phyloP scores from a whole-genome alignment of 2,329 filamentous ascomycete genomes.

The Colletotrichum camelliae region DNA sequence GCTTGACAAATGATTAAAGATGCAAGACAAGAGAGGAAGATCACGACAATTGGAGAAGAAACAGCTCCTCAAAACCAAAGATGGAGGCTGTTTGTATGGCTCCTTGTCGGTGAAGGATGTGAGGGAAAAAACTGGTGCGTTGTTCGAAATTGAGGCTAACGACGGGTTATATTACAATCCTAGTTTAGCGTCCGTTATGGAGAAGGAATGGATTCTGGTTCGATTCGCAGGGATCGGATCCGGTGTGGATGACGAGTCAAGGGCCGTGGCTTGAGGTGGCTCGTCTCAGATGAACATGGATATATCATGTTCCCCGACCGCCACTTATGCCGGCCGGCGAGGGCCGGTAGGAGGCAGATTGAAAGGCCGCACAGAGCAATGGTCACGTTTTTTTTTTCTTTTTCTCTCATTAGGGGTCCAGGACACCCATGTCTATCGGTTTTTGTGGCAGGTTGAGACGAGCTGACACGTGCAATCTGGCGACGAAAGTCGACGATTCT shows the following conservation, averaged over 20 bases:
- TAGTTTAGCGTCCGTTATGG: conserved; percentile 19
- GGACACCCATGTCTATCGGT: not conserved
- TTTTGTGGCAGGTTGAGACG: conserved; percentile 6
- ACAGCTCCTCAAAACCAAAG: not conserved
- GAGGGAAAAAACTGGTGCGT: not conserved
- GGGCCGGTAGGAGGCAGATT: not conserved
- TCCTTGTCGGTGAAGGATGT: not conserved
- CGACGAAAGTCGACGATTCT: not conserved
- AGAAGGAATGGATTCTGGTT: not conserved
- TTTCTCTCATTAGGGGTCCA: not conserved
- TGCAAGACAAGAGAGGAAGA: not conserved
- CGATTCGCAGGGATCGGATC: conserved; percentile 3
- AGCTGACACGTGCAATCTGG: conserved; percentile 5
- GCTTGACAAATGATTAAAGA: not conserved
- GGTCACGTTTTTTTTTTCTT: not conserved
- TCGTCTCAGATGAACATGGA: conserved; percentile 18
- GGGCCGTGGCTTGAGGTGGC: not conserved
- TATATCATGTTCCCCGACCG: not conserved
- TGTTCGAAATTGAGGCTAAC: conserved; percentile 4
- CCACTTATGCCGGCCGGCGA: conserved; percentile 3
- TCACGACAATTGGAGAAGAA: not conserved
- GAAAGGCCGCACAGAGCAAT: not conserved
- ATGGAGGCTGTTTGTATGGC: not conserved
- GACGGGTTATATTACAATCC: conserved; percentile 15
- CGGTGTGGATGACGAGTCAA: conserved; percentile 14